These are phyloP conservation scores for Cadophora sp. DNA, from an alignment of 2,329 filamentous ascomycete genomes.

Conservation along the genomic window DNA sequence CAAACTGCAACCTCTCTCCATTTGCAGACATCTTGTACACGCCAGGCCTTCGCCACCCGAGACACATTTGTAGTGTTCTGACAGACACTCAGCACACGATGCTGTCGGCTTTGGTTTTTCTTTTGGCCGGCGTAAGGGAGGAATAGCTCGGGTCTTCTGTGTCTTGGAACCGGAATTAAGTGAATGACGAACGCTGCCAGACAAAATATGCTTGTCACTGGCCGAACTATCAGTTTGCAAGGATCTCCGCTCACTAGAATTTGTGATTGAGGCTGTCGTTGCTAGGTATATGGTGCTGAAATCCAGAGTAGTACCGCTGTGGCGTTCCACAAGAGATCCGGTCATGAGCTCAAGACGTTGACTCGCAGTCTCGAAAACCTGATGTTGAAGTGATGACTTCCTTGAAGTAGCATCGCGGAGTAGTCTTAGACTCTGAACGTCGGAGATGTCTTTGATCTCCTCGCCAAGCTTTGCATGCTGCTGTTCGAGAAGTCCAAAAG, in stretches of 20 bases:
- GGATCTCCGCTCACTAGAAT: neutral
- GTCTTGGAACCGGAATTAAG: neutral
- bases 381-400: constrained; percentile 13
- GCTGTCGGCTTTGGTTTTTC: neutral
- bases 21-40: neutral
- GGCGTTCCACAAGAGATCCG: constrained; percentile 11
- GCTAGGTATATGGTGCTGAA: neutral
- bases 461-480: constrained; percentile 29
- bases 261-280: neutral
- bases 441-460: constrained; percentile 36
- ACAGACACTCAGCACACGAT: neutral
- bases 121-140: neutral
- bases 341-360: constrained; percentile 12
- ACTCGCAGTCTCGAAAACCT: constrained; percentile 32
- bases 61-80: constrained; percentile 7
- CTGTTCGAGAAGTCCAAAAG: constrained; percentile 29
- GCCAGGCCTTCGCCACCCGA: neutral
- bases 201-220: neutral
- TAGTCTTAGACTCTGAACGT: constrained; percentile 33
- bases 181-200: neutral
- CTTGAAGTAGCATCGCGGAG: constrained; percentile 30
- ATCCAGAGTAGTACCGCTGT: neutral
- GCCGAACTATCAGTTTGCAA: neutral
- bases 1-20: neutral
- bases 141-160: neutral